Conservation (phyloP, 306 rosid genomes). For the Malus orientalis region DNA sequence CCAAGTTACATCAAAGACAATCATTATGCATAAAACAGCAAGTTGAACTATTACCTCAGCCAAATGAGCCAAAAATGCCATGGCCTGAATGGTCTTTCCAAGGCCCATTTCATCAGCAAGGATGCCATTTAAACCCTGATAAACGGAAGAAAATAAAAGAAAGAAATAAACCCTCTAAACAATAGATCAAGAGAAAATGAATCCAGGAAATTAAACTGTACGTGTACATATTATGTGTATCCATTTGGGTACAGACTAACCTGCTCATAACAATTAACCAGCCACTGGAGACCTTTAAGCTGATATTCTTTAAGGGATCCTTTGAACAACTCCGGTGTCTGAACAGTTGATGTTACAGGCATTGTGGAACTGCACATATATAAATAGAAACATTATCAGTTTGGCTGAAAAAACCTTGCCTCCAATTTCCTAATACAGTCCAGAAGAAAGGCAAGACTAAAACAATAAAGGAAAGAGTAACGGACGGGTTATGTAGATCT, state of each 20-base stretch:
- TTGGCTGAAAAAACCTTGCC: slow-evolving; percentile 6
- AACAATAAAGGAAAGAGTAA: slow-evolving; percentile 1
- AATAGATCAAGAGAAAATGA: slow-evolving; percentile 19
- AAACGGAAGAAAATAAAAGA: slow-evolving; percentile 1
- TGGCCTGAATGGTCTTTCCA: slow-evolving; percentile 98
- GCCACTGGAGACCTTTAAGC: slow-evolving; percentile 97
- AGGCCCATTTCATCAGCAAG: slow-evolving; percentile 99
- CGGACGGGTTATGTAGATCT: slow-evolving; percentile 93
- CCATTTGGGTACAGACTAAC: slow-evolving; percentile 29
- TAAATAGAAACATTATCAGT: slow-evolving; percentile 22
- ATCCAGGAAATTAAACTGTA: not conserved
- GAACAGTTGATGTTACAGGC: slow-evolving; percentile 97
- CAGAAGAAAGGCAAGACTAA: not conserved
- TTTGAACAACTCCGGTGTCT: slow-evolving; percentile 77
- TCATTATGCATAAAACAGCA: slow-evolving; percentile 2
- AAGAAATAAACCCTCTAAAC: slow-evolving; percentile 11
- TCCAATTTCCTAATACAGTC: slow-evolving; percentile 9
- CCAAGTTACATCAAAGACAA: slow-evolving; percentile 24
- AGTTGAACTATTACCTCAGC: slow-evolving; percentile 67
- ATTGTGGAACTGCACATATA: slow-evolving; percentile 77
- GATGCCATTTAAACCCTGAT: slow-evolving; percentile 94
- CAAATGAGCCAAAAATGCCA: slow-evolving; percentile 96
- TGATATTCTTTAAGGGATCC: slow-evolving; percentile 88
- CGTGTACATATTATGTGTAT: not conserved
- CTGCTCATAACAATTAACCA: slow-evolving; percentile 99